Conservation (phyloP, 441 rosid species). For the California macrophylla region DNA sequence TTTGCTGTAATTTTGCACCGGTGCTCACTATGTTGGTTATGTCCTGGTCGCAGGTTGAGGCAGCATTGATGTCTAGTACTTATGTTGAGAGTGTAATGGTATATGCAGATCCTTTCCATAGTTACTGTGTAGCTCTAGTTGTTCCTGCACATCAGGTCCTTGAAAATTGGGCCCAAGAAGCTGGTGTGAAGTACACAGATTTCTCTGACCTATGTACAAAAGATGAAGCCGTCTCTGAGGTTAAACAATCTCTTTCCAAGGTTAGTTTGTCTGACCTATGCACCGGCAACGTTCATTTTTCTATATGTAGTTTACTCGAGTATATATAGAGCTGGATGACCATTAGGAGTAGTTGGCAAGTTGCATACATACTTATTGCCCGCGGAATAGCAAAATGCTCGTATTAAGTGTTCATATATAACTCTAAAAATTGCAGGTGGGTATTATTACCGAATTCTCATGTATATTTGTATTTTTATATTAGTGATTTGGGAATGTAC, state of each 20-base stretch:
- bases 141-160: slow-evolving; percentile 51
- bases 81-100: slow-evolving; percentile 74
- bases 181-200: slow-evolving; percentile 36
- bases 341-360: too few relatives aligned
- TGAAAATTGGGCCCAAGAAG: slow-evolving; percentile 68
- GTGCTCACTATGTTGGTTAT: slow-evolving; percentile 7
- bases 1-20: background rate
- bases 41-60: slow-evolving; percentile 64
- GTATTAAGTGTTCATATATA: too few relatives aligned
- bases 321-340: too few relatives aligned
- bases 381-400: too few relatives aligned
- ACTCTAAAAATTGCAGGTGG: too few relatives aligned
- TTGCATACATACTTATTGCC: too few relatives aligned
- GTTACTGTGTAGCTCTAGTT: slow-evolving; percentile 66
- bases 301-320: too few relatives aligned
- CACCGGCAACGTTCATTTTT: background rate
- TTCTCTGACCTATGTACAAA: slow-evolving; percentile 54
- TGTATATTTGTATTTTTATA: too few relatives aligned
- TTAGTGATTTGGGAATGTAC: too few relatives aligned
- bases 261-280: slow-evolving; percentile 24
- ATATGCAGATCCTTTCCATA: slow-evolving; percentile 63
- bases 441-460: too few relatives aligned
- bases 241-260: slow-evolving; percentile 58
- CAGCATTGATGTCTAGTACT: slow-evolving; percentile 43
- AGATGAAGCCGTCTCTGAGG: slow-evolving; percentile 51